Conservation (phyloP, 2,329 filamentous ascomycete genomes). For the Leptodontidium sp. region DNA sequence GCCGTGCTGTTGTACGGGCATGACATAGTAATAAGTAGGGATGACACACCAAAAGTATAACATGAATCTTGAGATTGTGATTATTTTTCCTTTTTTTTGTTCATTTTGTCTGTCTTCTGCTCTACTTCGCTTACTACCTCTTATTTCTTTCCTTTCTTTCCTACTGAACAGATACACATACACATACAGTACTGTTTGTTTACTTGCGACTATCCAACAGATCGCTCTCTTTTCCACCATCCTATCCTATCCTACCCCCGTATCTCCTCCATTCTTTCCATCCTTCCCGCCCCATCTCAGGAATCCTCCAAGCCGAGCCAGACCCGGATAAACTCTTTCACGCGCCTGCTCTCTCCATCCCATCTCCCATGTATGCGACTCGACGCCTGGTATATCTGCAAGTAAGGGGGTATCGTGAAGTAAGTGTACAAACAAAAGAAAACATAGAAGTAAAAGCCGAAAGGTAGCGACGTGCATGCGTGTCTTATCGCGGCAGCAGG, state of each 20-base stretch:
- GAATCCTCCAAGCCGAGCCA: background rate
- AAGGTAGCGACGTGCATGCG: background rate
- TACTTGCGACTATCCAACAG: constrained; percentile 1
- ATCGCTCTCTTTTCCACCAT: background rate
- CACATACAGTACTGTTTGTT: no score
- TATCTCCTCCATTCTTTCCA: background rate
- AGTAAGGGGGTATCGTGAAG: constrained; percentile 25
- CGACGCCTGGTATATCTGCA: constrained; percentile 15
- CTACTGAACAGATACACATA: background rate
- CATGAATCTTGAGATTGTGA: no score
- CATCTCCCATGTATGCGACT: background rate
- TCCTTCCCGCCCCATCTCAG: background rate
- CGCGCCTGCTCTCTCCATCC: background rate
- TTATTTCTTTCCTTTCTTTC: background rate
- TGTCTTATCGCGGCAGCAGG: background rate
- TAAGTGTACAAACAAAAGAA: constrained; percentile 22
- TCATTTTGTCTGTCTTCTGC: background rate
- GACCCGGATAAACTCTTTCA: background rate
- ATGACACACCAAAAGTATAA: no score
- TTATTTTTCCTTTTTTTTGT: constrained; percentile 6
- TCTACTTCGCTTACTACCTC: background rate
- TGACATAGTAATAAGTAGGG: no score
- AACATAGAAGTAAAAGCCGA: constrained; percentile 1
- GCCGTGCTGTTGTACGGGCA: no score
- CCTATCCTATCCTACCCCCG: background rate